These are phyloP conservation scores for Chaetomiaceae sp. DNA, from an alignment of 2,329 filamentous ascomycete genomes.

Conservation along the genomic window DNA sequence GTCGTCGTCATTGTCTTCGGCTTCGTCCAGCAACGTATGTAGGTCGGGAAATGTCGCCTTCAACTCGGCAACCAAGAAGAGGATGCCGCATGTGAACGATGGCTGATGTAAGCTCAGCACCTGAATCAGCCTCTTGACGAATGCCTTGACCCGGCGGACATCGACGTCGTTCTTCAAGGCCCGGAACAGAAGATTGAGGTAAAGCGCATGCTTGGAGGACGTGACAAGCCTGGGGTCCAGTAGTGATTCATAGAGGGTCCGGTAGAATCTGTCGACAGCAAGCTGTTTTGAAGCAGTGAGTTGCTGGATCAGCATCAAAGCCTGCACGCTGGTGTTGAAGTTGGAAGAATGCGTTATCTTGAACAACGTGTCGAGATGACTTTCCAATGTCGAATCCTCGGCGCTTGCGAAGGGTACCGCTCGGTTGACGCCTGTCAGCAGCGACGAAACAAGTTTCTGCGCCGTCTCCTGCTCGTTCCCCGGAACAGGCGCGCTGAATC, in stretches of 20 bases:
- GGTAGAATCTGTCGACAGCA: slow-evolving; percentile 85
- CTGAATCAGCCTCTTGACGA: slow-evolving; percentile 88
- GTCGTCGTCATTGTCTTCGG: slow-evolving; percentile 71
- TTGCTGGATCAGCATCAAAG: slow-evolving; percentile 90
- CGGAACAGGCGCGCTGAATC: slow-evolving; percentile 32
- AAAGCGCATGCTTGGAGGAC: slow-evolving; percentile 92
- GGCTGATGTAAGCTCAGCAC: slow-evolving; percentile 83
- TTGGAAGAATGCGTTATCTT: slow-evolving; percentile 95
- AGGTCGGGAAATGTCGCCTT: slow-evolving; percentile 74
- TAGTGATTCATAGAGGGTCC: slow-evolving; percentile 90
- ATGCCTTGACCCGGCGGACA: slow-evolving; percentile 86
- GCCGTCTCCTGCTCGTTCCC: slow-evolving; percentile 60
- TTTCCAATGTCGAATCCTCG: slow-evolving; percentile 72
- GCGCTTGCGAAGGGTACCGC: slow-evolving; percentile 87
- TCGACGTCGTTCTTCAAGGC: slow-evolving; percentile 87
- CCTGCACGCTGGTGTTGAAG: slow-evolving; percentile 97
- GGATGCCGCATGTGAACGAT: slow-evolving; percentile 84
- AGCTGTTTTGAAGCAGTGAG: slow-evolving; percentile 74
- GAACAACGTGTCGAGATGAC: slow-evolving; percentile 90
- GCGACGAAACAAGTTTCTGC: slow-evolving; percentile 86
- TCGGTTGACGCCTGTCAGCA: slow-evolving; percentile 91
- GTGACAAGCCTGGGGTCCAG: slow-evolving; percentile 80
- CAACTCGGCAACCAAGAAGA: slow-evolving; percentile 82
- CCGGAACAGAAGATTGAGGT: slow-evolving; percentile 85
- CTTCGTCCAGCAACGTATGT: slow-evolving; percentile 68